These are phyloP conservation scores for Psilocybe cyanescens DNA, from an alignment of 768 basidiomycete species.

Conservation along the genomic window DNA sequence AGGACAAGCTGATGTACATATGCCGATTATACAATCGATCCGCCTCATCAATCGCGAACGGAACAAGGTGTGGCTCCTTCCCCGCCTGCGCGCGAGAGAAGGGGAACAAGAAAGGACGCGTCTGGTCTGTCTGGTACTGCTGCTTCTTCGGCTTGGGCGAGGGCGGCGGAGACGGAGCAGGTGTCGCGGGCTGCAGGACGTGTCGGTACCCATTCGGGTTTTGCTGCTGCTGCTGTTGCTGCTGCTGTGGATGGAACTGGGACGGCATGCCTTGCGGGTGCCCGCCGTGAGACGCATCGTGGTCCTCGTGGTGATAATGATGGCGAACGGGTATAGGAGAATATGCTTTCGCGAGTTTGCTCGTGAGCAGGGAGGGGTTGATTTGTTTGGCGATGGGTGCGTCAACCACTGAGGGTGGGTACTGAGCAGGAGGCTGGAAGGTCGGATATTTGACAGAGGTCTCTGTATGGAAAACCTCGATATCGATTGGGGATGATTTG, in stretches of 20 bases:
- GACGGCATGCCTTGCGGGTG: conserved; percentile 37
- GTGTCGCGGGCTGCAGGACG: conserved; percentile 77
- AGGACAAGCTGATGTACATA: conserved; percentile 85
- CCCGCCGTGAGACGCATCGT: conserved; percentile 50
- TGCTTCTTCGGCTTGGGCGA: conserved; percentile 95
- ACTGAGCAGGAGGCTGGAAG: conserved; percentile 66
- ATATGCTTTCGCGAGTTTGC: conserved; percentile 87
- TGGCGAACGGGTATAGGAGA: conserved; percentile 93
- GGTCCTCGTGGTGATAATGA: conserved; percentile 89
- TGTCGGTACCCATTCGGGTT: conserved; percentile 36
- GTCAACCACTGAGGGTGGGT: conserved; percentile 37
- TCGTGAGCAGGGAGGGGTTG: conserved; percentile 45
- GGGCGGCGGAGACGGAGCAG: conserved; percentile 87
- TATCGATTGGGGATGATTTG: conserved; percentile 91
- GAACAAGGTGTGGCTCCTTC: conserved; percentile 73
- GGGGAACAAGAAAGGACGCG: conserved; percentile 91
- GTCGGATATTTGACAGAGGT: conserved; percentile 96
- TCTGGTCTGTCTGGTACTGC: conserved; percentile 97
- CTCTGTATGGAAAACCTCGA: conserved; percentile 88
- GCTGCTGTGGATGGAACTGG: conserved; percentile 38
- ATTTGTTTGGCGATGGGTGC: conserved; percentile 35
- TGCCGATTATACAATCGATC: conserved; percentile 88
- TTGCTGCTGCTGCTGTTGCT: conserved; percentile 22
- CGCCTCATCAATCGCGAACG: conserved; percentile 95
- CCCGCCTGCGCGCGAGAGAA: conserved; percentile 74